A percentile compares a stretch with the other conserved stretches of the same genome.
phyloP scores from a whole-genome alignment of 2,329 filamentous ascomycete genomes.

The Epichloe scottii region DNA sequence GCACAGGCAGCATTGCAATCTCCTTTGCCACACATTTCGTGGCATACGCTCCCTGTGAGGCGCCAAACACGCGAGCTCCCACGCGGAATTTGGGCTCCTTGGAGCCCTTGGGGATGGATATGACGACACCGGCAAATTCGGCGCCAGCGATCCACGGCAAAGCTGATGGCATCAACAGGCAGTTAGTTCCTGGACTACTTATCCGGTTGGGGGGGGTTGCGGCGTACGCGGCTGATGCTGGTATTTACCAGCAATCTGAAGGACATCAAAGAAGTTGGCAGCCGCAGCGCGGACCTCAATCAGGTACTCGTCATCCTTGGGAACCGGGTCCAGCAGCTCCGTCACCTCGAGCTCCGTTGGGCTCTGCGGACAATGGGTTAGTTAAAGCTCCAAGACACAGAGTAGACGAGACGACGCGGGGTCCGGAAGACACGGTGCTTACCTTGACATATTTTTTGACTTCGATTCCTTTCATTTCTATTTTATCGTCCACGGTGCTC shows the following conservation, averaged over 20 bases:
- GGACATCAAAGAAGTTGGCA: conserved; percentile 94
- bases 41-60: conserved; percentile 74
- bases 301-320: conserved; percentile 64
- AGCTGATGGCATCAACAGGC: conserved; percentile 23
- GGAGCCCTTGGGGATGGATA: conserved; percentile 46
- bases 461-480: conserved; percentile 6
- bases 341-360: conserved; percentile 68
- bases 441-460: conserved; percentile 7
- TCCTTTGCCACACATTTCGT: conserved; percentile 60
- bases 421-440: background rate
- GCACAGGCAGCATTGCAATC: conserved; percentile 56
- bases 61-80: conserved; percentile 79
- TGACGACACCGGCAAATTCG: conserved; percentile 73
- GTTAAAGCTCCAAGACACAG: background rate
- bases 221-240: conserved; percentile 65
- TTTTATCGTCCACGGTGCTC: background rate
- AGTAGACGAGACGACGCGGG: background rate
- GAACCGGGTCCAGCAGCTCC: conserved; percentile 60
- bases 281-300: conserved; percentile 78
- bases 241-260: conserved; percentile 93
- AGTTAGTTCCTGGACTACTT: background rate
- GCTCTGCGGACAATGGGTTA: conserved; percentile 34
- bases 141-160: conserved; percentile 80
- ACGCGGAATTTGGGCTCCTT: conserved; percentile 52
- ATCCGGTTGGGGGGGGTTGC: background rate